Evolutionary conservation across 148 eudicot genomes (phyloP).

Genomic region (Dianthus caryophyllus): DNA sequence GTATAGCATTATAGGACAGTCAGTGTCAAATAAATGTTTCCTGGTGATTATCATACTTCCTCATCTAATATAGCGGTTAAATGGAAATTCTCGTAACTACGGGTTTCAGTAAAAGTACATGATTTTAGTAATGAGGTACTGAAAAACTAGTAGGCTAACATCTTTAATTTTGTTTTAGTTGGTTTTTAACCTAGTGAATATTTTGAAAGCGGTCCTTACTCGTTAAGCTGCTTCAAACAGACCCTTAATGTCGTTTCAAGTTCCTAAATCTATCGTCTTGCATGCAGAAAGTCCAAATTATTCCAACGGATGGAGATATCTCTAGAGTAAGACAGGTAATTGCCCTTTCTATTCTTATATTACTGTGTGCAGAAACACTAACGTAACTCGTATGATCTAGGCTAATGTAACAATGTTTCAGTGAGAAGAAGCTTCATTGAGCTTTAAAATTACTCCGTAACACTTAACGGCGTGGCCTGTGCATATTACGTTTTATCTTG

Average conservation of each 20-base stretch:
- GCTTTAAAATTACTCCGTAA: no score
- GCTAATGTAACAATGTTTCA: background rate
- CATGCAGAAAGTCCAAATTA: constrained; percentile 76
- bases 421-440: constrained; percentile 5
- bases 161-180: background rate
- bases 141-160: no score
- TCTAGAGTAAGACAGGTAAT: constrained; percentile 69
- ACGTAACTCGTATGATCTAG: background rate
- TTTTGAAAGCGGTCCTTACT: background rate
- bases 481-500: no score
- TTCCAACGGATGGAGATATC: constrained; percentile 85
- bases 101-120: background rate
- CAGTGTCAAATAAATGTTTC: background rate
- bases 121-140: no score
- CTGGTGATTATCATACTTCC: no score
- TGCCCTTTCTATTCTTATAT: background rate
- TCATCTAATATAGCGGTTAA: background rate
- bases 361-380: constrained; percentile 11
- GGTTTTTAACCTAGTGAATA: background rate
- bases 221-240: background rate
- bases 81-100: background rate
- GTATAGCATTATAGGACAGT: background rate
- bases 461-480: no score
- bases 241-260: background rate
- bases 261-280: constrained; percentile 20